A percentile compares a stretch with the other conserved stretches of the same genome.
phyloP scores from a whole-genome alignment of 306 rosid genomes.

The Senna tora region DNA sequence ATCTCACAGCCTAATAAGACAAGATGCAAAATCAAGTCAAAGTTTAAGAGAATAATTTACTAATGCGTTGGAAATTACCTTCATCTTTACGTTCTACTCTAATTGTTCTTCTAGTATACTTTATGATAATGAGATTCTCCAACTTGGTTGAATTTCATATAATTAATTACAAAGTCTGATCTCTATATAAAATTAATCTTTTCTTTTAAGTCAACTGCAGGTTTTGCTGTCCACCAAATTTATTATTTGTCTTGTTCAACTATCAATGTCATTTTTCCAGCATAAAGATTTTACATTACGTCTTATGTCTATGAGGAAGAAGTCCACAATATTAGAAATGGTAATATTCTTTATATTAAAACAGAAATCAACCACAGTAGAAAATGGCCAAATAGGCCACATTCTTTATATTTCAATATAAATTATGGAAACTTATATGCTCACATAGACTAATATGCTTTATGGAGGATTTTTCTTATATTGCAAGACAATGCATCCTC shows the following conservation, averaged over 20 bases:
- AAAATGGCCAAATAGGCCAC: no score
- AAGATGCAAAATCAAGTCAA: no score
- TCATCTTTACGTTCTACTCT: not conserved
- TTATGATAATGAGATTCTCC: not conserved
- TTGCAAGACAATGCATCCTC: no score
- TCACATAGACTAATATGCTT: no score
- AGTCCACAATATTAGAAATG: no score
- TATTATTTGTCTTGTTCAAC: not conserved
- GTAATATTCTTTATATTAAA: no score
- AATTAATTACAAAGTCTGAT: not conserved
- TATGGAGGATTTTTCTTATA: no score
- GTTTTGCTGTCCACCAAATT: not conserved
- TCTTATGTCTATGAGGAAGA: not conserved
- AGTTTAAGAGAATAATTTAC: not conserved
- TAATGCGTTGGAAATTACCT: not conserved
- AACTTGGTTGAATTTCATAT: not conserved
- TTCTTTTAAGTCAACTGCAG: not conserved
- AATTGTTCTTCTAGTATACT: not conserved
- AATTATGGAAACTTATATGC: no score
- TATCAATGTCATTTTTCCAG: not conserved
- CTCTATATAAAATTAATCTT: not conserved
- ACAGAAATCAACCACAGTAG: no score
- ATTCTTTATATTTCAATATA: no score
- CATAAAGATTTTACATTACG: not conserved
- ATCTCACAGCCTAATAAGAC: no score